phyloP scores from a whole-genome alignment of 1,284 basidiomycete genomes.

The Trichosporon inkin region DNA sequence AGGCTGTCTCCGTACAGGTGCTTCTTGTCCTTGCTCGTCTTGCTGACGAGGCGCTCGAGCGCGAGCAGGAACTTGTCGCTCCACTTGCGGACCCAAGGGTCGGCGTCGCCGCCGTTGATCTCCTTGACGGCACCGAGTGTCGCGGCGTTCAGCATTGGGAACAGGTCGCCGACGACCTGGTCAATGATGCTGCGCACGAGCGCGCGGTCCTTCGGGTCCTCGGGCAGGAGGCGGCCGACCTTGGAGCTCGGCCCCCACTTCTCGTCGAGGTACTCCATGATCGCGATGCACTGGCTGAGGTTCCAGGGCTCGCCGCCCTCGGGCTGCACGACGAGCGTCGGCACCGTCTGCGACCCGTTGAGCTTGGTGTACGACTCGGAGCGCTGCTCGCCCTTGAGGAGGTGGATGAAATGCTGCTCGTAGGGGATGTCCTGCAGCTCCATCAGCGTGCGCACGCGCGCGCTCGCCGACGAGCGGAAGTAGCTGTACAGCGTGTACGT shows the following conservation, averaged over 20 bases:
- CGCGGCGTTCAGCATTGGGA: slow-evolving; percentile 16
- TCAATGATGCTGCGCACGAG: slow-evolving; percentile 16
- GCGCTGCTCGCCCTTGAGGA: slow-evolving; percentile 20
- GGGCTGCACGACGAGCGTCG: slow-evolving; percentile 13
- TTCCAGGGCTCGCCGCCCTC: slow-evolving; percentile 11
- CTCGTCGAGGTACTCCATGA: slow-evolving; percentile 24
- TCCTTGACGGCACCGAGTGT: slow-evolving; percentile 14
- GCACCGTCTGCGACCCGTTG: slow-evolving; percentile 16
- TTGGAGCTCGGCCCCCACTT: neutral
- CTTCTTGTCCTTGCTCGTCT: slow-evolving; percentile 6
- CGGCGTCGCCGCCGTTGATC: slow-evolving; percentile 9
- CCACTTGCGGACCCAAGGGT: slow-evolving; percentile 16
- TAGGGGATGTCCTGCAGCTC: slow-evolving; percentile 15
- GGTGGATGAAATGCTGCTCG: slow-evolving; percentile 11
- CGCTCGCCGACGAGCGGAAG: slow-evolving; percentile 21
- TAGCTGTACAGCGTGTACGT: slow-evolving; percentile 20
- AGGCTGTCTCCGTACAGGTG: slow-evolving; percentile 20
- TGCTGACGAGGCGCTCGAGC: slow-evolving; percentile 16
- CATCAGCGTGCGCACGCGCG: slow-evolving; percentile 23
- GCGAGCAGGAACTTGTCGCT: slow-evolving; percentile 8
- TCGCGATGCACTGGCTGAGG: slow-evolving; percentile 19
- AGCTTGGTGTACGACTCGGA: slow-evolving; percentile 6
- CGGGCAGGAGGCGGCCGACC: slow-evolving; percentile 12
- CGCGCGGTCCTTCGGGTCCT: slow-evolving; percentile 10
- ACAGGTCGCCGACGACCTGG: slow-evolving; percentile 20